Percentiles rank a stretch among this genome's conserved stretches.
Evolutionary conservation across 2,329 filamentous ascomycete genomes (phyloP).

Genomic region (Colletotrichum zoysiae): DNA sequence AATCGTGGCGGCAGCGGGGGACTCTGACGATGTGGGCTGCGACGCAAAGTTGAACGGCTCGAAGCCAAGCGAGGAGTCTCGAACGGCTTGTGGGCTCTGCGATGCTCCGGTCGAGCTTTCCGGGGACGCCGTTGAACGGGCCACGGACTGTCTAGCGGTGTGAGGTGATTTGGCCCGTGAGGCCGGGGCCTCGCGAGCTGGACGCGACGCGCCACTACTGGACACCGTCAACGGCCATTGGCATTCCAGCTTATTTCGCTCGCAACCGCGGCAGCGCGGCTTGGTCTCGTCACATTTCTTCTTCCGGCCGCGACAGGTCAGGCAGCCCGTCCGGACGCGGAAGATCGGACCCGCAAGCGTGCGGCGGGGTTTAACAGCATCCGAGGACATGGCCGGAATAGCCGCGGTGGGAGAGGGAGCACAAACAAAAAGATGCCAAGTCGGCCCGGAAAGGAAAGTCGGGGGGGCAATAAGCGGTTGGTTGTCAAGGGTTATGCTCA

Average conservation of each 20-base stretch:
- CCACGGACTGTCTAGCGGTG: background rate
- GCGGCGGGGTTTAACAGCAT: conserved; percentile 25
- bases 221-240: conserved; percentile 29
- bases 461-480: too few relatives aligned
- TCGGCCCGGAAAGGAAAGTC: background rate
- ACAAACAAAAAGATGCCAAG: background rate
- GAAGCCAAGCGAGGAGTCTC: background rate
- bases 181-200: background rate
- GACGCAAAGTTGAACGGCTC: conserved; percentile 16
- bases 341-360: conserved; percentile 37
- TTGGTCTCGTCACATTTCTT: conserved; percentile 63
- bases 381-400: conserved; percentile 17
- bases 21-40: conserved; percentile 16
- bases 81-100: background rate
- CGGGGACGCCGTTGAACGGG: background rate
- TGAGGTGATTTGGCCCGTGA: background rate
- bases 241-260: conserved; percentile 45
- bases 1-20: background rate
- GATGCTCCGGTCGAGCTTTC: background rate
- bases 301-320: conserved; percentile 60
- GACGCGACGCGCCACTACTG: conserved; percentile 1
- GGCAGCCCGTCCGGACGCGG: conserved; percentile 51
- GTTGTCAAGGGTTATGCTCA: background rate
- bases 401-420: conserved; percentile 9
- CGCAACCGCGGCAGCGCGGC: conserved; percentile 56